Base-by-base conservation (phyloP, 306 rosid genomes). In the Prunus mongolica region DNA sequence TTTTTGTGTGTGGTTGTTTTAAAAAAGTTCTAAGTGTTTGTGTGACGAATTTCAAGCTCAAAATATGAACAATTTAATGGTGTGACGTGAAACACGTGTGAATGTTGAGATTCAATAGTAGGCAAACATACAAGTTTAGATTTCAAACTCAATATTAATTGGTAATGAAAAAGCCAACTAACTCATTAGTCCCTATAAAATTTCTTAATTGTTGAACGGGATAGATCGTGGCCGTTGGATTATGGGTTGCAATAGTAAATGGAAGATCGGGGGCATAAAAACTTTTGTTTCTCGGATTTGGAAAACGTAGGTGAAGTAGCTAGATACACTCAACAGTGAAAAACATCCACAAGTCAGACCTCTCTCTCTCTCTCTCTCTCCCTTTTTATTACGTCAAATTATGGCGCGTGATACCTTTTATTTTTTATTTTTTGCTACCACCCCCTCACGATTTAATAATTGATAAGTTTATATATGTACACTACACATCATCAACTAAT, bases 321-420 rank as follows among this genome's bases (percentile, higher is more conserved):
- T 74, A 64, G 83, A 83, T 70, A 68, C 79, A 62, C 41, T 60
- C 41, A 73, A 64, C 81, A 74, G 69, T 52, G 57, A 54, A 67
- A 69, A 62, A 54, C 38, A 61, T 69, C 77, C 62, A 63, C 28
- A 71, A 75, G 65, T 74, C 77, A 78, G 78, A 70, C 54, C 1
- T 0, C 38, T 5, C 6, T 32, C 58, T 52, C 14, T 54, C 2
- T 19, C 25, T 7, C 14, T 54, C 4, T 19, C 12, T 7, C 12
- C 7, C 18, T 3, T 44, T 25, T 67, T n/a, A 50, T 58, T 68
- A 54, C 58, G 57, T 73, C 69, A 63, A 51, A 8, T 16, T 3
- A 2, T 2, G 66, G 72, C 72, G 76, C 79, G 83, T 75, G 76
- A 5, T 7, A 0, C 11, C 0, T 0, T 0, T 6, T 8, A 13